Evolutionary conservation across 768 basidiomycete species (phyloP), one percentile per base, ranked within the genome.

Genomic region (Suillus placidus): DNA sequence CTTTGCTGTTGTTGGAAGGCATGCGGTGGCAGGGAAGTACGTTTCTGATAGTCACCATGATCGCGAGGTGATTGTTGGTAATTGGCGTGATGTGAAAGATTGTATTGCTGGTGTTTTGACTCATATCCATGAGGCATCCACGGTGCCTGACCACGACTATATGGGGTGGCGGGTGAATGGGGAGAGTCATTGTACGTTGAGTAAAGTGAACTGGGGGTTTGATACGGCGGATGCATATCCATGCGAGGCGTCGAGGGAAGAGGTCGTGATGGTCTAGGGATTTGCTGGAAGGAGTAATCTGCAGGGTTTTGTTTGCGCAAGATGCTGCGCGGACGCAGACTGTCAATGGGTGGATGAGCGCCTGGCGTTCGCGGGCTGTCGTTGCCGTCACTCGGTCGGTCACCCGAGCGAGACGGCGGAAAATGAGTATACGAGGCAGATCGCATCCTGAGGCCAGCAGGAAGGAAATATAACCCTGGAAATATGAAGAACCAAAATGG

Each of bases 191-290:
- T 42, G 40, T 60, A 42, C 6, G 58, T 20, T 14, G 64, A 72
- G 71, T 16, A 69, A 67, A 13, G 70, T 74, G n/a, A 71, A 66
- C 37, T 72, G 66, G 34, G 73, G 69, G n/a, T 68, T 65, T 51
- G 64, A 60, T 5, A 35, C 20, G 34, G 68, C 40, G 7, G 64
- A 60, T 26, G 67, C 2, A 38, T 66, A 61, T 37, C 56, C 63
- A 56, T 47, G 65, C 52, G 66, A 73, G 38, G 66, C 49, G 12
- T 62, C 58, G 26, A 67, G 65, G 60, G 56, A 12, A 43, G 63
- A 30, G 42, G 66, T 1, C 67, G 68, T 3, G 60, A 63, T 47
- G 57, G 52, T 4, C 62, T 12, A 32, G 57, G 38, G 9, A 64
- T 57, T 20, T 64, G 57, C 14, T 61, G 62, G 13, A 40, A 8